phyloP scores from a whole-genome alignment of 2,329 filamentous ascomycete genomes.

The Plectosphaerella plurivora region DNA sequence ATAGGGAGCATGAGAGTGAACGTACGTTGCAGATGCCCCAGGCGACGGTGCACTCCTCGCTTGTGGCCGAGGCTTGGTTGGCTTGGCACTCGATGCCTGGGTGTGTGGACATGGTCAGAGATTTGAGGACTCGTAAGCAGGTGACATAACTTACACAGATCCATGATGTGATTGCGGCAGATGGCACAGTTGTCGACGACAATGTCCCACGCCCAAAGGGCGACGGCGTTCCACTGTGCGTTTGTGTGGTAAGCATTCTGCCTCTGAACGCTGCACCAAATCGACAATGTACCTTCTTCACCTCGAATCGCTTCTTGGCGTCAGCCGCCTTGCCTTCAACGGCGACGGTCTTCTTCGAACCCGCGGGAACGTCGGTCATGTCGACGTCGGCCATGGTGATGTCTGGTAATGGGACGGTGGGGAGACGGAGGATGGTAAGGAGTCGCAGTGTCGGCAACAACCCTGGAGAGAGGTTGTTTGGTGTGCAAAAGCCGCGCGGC shows the following conservation, averaged over 20 bases:
- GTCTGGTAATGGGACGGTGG: not conserved
- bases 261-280: not conserved
- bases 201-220: slow-evolving; percentile 98
- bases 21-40: slow-evolving; percentile 97
- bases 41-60: slow-evolving; percentile 95
- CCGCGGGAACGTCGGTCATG: slow-evolving; percentile 79
- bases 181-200: slow-evolving; percentile 99
- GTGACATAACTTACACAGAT: slow-evolving; percentile 65
- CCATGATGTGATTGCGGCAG: slow-evolving; percentile 99
- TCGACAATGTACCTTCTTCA: slow-evolving; percentile 77
- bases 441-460: too few species aligned
- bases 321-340: slow-evolving; percentile 51
- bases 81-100: slow-evolving; percentile 95
- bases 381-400: slow-evolving; percentile 84
- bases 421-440: too few species aligned
- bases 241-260: too few species aligned
- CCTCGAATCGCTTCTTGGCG: slow-evolving; percentile 92
- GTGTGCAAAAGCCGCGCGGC: too few species aligned
- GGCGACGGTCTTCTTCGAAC: slow-evolving; percentile 49
- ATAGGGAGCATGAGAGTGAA: not conserved
- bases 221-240: slow-evolving; percentile 90
- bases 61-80: slow-evolving; percentile 95
- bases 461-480: too few species aligned
- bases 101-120: not conserved
- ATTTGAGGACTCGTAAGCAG: not conserved